phyloP scores from a whole-genome alignment of 352 stramenopile species.

The Phytophthora boehmeriae region DNA sequence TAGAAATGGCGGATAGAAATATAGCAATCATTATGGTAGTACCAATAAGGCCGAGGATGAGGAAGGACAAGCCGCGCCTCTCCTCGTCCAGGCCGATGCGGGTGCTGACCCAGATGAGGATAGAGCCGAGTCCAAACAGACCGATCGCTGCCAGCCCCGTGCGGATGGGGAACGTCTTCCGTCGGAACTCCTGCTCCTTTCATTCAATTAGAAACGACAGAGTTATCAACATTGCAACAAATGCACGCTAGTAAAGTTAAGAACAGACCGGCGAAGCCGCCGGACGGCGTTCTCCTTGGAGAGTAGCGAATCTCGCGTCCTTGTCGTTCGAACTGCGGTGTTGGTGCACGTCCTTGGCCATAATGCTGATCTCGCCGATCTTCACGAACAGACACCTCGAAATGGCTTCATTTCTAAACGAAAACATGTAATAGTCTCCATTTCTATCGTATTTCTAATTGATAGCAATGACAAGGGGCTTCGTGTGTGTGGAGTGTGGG shows the following conservation, averaged over 20 bases:
- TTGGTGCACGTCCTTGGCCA: constrained; percentile 60
- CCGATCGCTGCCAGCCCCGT: constrained; percentile 72
- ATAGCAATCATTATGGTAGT: not conserved
- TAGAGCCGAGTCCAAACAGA: constrained; percentile 74
- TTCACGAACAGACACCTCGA: constrained; percentile 16
- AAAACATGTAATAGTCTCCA: too few relatives aligned
- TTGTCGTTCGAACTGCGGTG: constrained; percentile 35
- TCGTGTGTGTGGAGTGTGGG: constrained; percentile 84
- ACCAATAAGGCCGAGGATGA: constrained; percentile 85
- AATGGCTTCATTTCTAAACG: constrained; percentile 1
- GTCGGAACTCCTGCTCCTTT: constrained; percentile 44
- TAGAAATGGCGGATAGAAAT: not conserved
- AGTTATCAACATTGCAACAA: not conserved
- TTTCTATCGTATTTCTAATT: too few relatives aligned
- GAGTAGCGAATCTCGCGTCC: constrained; percentile 38
- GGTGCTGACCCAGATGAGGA: constrained; percentile 81
- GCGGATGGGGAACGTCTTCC: constrained; percentile 71
- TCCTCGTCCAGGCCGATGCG: constrained; percentile 78
- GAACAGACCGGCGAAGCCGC: constrained; percentile 34
- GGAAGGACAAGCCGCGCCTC: constrained; percentile 71
- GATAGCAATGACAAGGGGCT: too few relatives aligned
- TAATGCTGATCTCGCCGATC: constrained; percentile 32
- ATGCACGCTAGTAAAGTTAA: not conserved
- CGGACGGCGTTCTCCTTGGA: constrained; percentile 38
- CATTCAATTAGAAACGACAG: not conserved